These are phyloP conservation scores for barrel medic (Medicago truncatula) DNA, from an alignment of 306 rosid genomes.

Conservation along the genomic window MtrunA17r5.0-ANR NC_053048.1:42963001-42963500, in stretches of 20 bases:
- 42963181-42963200: neutral
- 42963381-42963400: neutral
- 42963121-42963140: neutral
- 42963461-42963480: conserved; percentile 23
- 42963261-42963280: neutral
- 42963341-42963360: conserved; percentile 1
- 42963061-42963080: neutral
- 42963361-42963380: neutral
- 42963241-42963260: neutral
- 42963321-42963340: neutral
- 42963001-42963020: too few species aligned
- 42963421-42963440: neutral
- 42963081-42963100: neutral
- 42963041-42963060: neutral
- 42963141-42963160: neutral
- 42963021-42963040: too few species aligned
- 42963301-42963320: neutral
- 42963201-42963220: conserved; percentile 1
- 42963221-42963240: conserved; percentile 1
- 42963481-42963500: neutral
- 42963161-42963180: neutral
- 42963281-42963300: neutral
- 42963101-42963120: conserved; percentile 6
- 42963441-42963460: conserved; percentile 30
- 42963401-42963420: neutral